Evolutionary conservation across 306 rosid species (phyloP).

Genomic region (Cicer pinnatifidum): DNA sequence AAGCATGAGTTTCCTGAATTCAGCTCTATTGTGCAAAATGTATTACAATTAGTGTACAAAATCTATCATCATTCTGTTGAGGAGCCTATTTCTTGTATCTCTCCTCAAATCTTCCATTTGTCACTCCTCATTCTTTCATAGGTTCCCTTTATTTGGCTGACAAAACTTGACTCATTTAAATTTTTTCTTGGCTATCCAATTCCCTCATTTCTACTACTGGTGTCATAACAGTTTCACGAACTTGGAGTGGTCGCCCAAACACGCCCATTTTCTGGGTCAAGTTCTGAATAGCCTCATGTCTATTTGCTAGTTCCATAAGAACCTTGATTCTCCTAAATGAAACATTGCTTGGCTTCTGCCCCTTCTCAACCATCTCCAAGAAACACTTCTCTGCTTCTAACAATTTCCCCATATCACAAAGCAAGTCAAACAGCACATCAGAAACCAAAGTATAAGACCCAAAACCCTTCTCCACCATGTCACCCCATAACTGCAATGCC

Average conservation of each 20-base stretch:
- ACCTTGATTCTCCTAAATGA: constrained; percentile 84
- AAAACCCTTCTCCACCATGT: constrained; percentile 87
- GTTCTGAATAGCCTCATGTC: constrained; percentile 62
- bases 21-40: constrained; percentile 16
- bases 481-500: constrained; percentile 84
- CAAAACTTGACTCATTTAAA: background rate
- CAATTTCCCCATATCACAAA: constrained; percentile 81
- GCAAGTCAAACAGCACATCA: constrained; percentile 85
- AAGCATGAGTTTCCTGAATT: constrained; percentile 1
- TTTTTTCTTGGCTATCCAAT: background rate
- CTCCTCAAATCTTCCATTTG: background rate
- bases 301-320: constrained; percentile 84
- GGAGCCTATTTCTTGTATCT: background rate
- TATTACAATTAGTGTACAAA: background rate
- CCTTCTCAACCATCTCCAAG: constrained; percentile 86
- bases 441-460: constrained; percentile 80
- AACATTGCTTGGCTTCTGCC: constrained; percentile 79
- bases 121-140: background rate
- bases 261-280: constrained; percentile 70
- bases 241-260: constrained; percentile 51
- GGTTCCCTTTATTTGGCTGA: background rate
- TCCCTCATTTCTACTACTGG: background rate
- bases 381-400: constrained; percentile 80
- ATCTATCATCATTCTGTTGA: background rate
- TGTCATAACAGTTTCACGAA: constrained; percentile 42